Evolutionary conservation across 2,329 filamentous ascomycete species (phyloP), one percentile per base, ranked within the genome.

Genomic region (Monilinia laxa): DNA sequence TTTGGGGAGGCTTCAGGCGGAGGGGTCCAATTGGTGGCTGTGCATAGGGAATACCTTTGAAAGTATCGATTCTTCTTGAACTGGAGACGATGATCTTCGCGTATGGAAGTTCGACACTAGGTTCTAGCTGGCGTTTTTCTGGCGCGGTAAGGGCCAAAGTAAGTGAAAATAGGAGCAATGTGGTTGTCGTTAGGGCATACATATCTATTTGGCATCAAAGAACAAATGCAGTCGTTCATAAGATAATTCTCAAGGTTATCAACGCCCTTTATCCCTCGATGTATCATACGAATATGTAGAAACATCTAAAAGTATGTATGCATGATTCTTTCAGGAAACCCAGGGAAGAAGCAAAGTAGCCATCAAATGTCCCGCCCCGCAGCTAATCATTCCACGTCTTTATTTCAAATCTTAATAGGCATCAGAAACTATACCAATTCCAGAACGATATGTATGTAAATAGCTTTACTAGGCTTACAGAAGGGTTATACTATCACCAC

Each of bases 1-100:
- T 58, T 23, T 74, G 73, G n/a, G 70, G 67, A 1, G 80, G 80
- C 64, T 80, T 78, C 77, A 80, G 82, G 68, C 80, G 76, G 1
- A 81, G 73, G 14, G 74, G 69, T 11, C 80, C 80, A 0, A 75
- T 70, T 11, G 81, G 80, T 12, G 80, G 74, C 6, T 75, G 77
- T 4, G 80, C 80, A 67, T 79, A 82, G 25, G 79, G 75, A 54
- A 82, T 78, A 20, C 47, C 54, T 23, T 51, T 60, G 45, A 65
- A 65, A 14, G 63, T 60, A 23, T 65, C 63, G 35, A 65, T 42
- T 16, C 55, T 47, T 12, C 14, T 9, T n/a, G 45, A 16, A 20
- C 42, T 62, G 28, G 53, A 52, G 2, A 45, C 63, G 18, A 52
- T n/a, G 28, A 65, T 28, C 38, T 60, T 52, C 6, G 63, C 47